Evolutionary conservation across 805 yeast species (phyloP).

Genomic region (Candida mattraensis): DNA sequence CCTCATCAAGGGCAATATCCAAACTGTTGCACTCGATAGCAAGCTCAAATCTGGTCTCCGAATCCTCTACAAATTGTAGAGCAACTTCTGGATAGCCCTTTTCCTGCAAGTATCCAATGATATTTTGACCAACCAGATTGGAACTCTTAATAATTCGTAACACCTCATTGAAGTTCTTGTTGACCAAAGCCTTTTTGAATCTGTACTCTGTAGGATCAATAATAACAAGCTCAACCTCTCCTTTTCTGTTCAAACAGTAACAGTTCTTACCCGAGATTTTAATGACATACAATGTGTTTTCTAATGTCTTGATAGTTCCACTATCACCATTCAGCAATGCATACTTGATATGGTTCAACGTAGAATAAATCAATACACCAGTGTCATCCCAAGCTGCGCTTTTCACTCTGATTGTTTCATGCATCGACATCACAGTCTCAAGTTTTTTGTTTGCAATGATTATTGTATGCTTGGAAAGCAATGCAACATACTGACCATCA

Average conservation of each 20-base stretch:
- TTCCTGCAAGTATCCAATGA: constrained; percentile 90
- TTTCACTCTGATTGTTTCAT: constrained; percentile 94
- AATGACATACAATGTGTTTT: constrained; percentile 80
- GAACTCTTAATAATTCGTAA: constrained; percentile 84
- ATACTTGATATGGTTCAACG: constrained; percentile 94
- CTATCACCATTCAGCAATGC: constrained; percentile 89
- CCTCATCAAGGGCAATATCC: constrained; percentile 84
- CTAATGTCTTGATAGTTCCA: constrained; percentile 92
- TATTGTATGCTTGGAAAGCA: constrained; percentile 88
- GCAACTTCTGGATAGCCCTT: constrained; percentile 98
- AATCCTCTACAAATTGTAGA: constrained; percentile 92
- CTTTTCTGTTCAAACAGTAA: constrained; percentile 80
- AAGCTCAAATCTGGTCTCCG: constrained; percentile 92
- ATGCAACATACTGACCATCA: constrained; percentile 84
- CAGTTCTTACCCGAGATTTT: constrained; percentile 69
- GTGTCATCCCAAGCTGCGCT: constrained; percentile 97
- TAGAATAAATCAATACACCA: constrained; percentile 88
- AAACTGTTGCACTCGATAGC: constrained; percentile 94
- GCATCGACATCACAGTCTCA: constrained; percentile 78
- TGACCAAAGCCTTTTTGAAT: constrained; percentile 89
- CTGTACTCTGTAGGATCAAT: constrained; percentile 98
- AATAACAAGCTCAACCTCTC: constrained; percentile 71
- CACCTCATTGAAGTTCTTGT: constrained; percentile 88
- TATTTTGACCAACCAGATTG: constrained; percentile 94
- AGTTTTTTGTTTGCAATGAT: constrained; percentile 81